These are phyloP conservation scores for Cynanchum wilfordii DNA, from an alignment of 257 asterid genomes.

Conservation along the genomic window DNA sequence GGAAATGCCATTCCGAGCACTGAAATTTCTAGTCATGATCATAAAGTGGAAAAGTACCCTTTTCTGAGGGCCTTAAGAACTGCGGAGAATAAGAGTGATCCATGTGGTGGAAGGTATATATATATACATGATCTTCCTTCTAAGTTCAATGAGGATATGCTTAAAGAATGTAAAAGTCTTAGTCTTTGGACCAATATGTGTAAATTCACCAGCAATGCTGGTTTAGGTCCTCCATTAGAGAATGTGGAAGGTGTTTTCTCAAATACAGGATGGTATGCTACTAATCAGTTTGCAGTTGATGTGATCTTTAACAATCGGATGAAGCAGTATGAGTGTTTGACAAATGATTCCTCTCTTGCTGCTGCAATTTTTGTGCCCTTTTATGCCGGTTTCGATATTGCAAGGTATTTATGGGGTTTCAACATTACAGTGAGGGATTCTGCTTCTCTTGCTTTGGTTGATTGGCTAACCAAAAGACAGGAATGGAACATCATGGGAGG, in stretches of 20 bases:
- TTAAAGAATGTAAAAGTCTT: slow-evolving; percentile 39
- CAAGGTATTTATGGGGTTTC: slow-evolving; percentile 81
- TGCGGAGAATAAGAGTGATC: slow-evolving; percentile 68
- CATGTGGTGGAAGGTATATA: slow-evolving; percentile 52
- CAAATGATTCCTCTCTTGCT: slow-evolving; percentile 42
- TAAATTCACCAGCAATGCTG: slow-evolving; percentile 31
- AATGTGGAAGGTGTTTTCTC: slow-evolving; percentile 38
- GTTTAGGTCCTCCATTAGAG: slow-evolving; percentile 47
- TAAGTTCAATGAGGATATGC: slow-evolving; percentile 42
- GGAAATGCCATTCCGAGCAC: slow-evolving; percentile 1
- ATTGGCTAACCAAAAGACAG: slow-evolving; percentile 65
- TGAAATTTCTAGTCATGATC: slow-evolving; percentile 10
- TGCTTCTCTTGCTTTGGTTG: slow-evolving; percentile 68
- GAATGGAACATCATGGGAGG: slow-evolving; percentile 91
- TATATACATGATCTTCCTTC: slow-evolving; percentile 45
- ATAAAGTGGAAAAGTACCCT: slow-evolving; percentile 36
- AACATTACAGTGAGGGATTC: slow-evolving; percentile 63
- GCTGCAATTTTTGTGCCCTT: slow-evolving; percentile 54
- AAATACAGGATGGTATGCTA: slow-evolving; percentile 41
- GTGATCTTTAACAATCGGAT: slow-evolving; percentile 40
- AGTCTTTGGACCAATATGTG: slow-evolving; percentile 51
- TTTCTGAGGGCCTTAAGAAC: slow-evolving; percentile 68
- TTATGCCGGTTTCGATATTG: slow-evolving; percentile 79
- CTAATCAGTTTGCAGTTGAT: slow-evolving; percentile 49
- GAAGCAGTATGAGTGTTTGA: slow-evolving; percentile 44